Base-by-base conservation (phyloP, 257 asterid species). In the Nicotiana benthamiana region DNA sequence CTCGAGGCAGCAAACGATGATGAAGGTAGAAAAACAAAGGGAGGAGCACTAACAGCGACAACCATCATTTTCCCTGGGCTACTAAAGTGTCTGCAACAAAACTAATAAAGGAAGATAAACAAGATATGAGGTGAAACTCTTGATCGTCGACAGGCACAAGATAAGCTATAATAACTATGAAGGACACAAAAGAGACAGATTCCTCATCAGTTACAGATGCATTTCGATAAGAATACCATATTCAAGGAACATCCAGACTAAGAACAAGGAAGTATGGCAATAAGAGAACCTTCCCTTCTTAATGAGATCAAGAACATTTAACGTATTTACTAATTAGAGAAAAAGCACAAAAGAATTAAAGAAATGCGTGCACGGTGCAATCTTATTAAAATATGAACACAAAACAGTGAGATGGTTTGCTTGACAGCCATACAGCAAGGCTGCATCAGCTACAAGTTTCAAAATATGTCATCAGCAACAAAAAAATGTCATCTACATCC, bases 1-100 rank as follows among this genome's bases (percentile, higher is more conserved):
- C 15, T 9, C 2, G 70, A 79, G 51, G 52, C n/a, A 64, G 48
- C 82, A 24, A 65, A n/a, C 11, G 52, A 60, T 79, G 60, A 22
- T 80, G 79, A 80, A 17, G 83, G 83, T n/a, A 80, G 52, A 34
- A 18, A 80, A 27, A 46, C 75, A 36, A 65, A 10, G 18, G 66
- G 82, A 6, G 79, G 5, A 34, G 79, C 30, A 51, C 22, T 1
- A 65, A 67, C 32, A 1, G 83, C 70, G 4, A 80, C 67, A 12
- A 30, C 59, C 83, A 80, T 80, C 4, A 9, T 17, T 65, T 51
- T 27, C 46, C 64, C 76, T 77, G 46, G 56, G 6, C 48, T 54
- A 5, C 70, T 57, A 36, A 60, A 57, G 80, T 32, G 13, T 72
- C 78, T 72, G 78, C 40, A 72, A 56, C 12, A 18, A 54, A 3